Evolutionary conservation across 208 protist species (phyloP).

Genomic region (Strigomonas culicis): DNA sequence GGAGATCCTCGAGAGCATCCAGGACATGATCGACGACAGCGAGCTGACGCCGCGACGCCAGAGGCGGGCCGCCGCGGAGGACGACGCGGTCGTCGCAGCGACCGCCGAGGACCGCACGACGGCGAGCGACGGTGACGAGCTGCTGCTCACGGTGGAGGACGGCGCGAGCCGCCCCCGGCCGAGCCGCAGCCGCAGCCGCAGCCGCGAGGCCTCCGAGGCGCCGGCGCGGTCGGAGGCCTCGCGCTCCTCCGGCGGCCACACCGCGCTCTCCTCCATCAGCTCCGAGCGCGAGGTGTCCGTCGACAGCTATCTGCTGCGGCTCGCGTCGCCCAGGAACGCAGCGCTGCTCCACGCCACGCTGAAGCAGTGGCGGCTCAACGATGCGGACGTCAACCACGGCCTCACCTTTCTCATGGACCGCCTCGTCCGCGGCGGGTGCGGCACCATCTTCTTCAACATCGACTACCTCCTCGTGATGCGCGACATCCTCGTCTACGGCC

Average conservation of each 20-base stretch:
- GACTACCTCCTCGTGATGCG: conserved; percentile 71
- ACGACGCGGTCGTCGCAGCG: too few relatives aligned
- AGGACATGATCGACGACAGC: conserved; percentile 38
- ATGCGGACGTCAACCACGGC: conserved; percentile 74
- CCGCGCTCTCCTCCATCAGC: conserved; percentile 42
- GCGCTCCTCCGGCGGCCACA: conserved; percentile 28
- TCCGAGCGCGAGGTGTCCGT: conserved; percentile 74
- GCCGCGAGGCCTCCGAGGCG: conserved; percentile 2
- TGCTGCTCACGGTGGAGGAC: neutral
- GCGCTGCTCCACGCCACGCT: conserved; percentile 62
- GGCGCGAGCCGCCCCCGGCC: neutral
- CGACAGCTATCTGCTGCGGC: conserved; percentile 60
- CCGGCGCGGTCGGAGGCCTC: conserved; percentile 17
- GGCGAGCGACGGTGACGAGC: neutral
- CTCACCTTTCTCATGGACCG: conserved; percentile 69
- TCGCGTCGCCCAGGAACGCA: conserved; percentile 64
- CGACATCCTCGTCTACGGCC: conserved; percentile 62
- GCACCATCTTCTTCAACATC: conserved; percentile 66
- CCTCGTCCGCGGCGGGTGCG: conserved; percentile 47
- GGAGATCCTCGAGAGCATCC: conserved; percentile 26
- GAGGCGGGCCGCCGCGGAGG: neutral
- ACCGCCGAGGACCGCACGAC: too few relatives aligned
- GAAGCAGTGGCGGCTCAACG: conserved; percentile 73
- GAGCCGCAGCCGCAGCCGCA: conserved; percentile 6
- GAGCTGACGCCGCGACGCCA: neutral